These are phyloP conservation scores for Boletus reticulatus DNA, from an alignment of 768 basidiomycete genomes.

Conservation along the genomic window DNA sequence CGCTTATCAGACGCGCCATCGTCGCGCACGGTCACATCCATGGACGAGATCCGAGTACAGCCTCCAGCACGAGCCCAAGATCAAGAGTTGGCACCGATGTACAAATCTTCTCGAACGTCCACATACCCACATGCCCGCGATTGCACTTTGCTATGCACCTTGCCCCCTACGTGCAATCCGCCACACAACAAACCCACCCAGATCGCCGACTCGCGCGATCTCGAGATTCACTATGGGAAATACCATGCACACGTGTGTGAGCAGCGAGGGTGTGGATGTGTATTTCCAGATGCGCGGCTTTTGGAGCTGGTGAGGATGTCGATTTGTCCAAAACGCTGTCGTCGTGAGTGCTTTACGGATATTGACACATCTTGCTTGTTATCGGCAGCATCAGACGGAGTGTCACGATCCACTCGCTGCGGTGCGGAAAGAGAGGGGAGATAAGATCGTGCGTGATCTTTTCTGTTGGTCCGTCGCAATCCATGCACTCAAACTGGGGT, in stretches of 20 bases:
- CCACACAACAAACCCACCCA: constrained; percentile 54
- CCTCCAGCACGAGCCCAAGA: constrained; percentile 7
- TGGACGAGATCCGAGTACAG: background rate
- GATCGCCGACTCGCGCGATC: constrained; percentile 63
- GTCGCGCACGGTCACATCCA: constrained; percentile 27
- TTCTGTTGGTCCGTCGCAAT: constrained; percentile 12
- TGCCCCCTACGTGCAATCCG: constrained; percentile 80
- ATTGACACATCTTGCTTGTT: background rate
- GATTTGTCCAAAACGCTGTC: constrained; percentile 1
- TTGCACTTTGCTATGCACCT: constrained; percentile 60
- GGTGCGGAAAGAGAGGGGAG: constrained; percentile 72
- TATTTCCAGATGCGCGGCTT: constrained; percentile 81
- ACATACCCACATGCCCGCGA: constrained; percentile 15
- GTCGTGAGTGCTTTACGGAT: constrained; percentile 3
- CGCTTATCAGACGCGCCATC: constrained; percentile 34
- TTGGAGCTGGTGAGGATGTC: constrained; percentile 67
- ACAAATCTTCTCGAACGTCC: constrained; percentile 32
- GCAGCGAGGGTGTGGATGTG: constrained; percentile 63
- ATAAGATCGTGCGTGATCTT: constrained; percentile 64
- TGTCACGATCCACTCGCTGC: constrained; percentile 86
- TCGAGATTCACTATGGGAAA: constrained; percentile 80
- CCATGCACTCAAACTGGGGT: background rate
- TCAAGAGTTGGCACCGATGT: constrained; percentile 26
- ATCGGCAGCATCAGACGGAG: constrained; percentile 72
- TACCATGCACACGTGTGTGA: constrained; percentile 86